These are phyloP conservation scores for Hyaloscypha variabilis DNA, from an alignment of 495 filamentous ascomycete species.

Conservation along the genomic window DNA sequence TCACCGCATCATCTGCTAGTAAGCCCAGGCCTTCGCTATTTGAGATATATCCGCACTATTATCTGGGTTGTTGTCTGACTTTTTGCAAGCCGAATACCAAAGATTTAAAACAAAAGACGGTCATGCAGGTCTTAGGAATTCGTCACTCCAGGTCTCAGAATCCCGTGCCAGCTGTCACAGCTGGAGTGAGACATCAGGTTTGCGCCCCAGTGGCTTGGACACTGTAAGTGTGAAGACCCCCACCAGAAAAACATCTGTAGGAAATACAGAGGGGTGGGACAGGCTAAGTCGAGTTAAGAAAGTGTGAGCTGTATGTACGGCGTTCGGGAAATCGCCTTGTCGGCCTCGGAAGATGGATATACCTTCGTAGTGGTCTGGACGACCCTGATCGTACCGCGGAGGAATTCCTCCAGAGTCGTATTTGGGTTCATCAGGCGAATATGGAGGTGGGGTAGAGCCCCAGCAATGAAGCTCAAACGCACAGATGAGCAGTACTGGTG, in stretches of 20 bases:
- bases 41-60: too few relatives aligned
- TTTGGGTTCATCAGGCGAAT: not conserved
- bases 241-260: not conserved
- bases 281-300: not conserved
- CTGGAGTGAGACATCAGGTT: not conserved
- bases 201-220: not conserved
- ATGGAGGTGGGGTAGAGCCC: not conserved
- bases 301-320: not conserved
- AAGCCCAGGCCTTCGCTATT: too few relatives aligned
- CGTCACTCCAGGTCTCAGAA: not conserved
- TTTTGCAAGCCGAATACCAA: not conserved
- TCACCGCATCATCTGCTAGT: too few relatives aligned
- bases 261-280: not conserved
- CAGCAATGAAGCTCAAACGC: not conserved
- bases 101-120: not conserved
- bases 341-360: too few relatives aligned
- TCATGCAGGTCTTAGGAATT: not conserved
- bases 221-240: not conserved
- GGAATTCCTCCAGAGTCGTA: not conserved
- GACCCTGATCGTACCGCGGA: not conserved
- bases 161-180: not conserved
- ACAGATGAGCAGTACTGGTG: not conserved
- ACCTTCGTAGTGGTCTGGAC: too few relatives aligned
- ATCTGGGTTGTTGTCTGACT: too few relatives aligned
- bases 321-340: too few relatives aligned